Evolutionary conservation across 2,329 filamentous ascomycete genomes (phyloP), one percentile per base, ranked within the genome.

Genomic region (Stenocarpella maydis): DNA sequence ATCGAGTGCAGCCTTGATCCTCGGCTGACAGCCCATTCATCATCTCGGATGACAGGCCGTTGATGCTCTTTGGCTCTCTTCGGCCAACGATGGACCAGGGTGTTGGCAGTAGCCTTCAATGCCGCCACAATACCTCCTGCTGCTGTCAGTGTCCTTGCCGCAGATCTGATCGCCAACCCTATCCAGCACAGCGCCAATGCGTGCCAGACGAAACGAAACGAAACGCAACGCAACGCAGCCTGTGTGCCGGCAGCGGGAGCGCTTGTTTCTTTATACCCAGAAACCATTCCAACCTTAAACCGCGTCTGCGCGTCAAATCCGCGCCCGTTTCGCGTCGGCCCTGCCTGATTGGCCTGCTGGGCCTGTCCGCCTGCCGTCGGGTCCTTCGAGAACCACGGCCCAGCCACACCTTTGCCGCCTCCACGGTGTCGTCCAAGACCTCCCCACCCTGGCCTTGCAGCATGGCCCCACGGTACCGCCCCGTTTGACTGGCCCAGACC

Each of bases 401-500:
- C 50, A 41, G 49, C 49, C 65, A 68, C 64, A 63, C 34, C 45
- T 19, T 55, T 68, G n/a, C 41, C 26, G 28, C 24, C 19, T 43
- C 21, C 55, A 58, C 24, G 47, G 41, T 50, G 43, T 50, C 28
- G 49, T 53, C 34, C 49, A 52, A 67, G 34, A 61, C 19, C 45
- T 45, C 34, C 47, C 34, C 63, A 68, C 68, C 50, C 14, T 43
- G 64, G 26, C 15, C 52, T 49, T 41, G 41, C 65, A 67, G 52
- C 65, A 67, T 55, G 47, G 31, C 24, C 55, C 65, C 65, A 58
- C 47, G 58, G 45, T 37, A 15, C 21, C 21, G 41, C 50, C 24
- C 24, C 41, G 49, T 61, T 58, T 69, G 69, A 71, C 69, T 71
- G 69, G 69, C 50, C 67, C 63, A 71, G 69, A 71, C 67, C 63